These are phyloP conservation scores for Thuja plicata DNA, from an alignment of 83 land plant species.

Conservation along the genomic window DNA sequence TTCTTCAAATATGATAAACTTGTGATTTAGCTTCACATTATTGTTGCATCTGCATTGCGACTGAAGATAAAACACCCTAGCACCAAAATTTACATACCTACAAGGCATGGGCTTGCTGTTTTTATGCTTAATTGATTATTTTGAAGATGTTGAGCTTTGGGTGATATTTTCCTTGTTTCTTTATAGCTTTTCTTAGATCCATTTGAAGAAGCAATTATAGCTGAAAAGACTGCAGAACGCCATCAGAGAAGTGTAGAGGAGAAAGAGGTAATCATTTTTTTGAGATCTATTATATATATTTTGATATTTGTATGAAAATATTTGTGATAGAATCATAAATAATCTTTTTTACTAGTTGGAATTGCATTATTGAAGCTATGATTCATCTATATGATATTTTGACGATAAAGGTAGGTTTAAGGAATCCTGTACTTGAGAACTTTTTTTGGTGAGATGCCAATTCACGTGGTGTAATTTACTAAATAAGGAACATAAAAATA, in stretches of 20 bases:
- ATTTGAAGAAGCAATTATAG: constrained; percentile 75
- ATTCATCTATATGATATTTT: background rate
- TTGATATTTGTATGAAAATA: background rate
- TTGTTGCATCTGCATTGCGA: background rate
- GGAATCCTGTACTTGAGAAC: background rate
- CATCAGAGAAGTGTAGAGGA: constrained; percentile 77
- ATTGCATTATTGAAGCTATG: background rate
- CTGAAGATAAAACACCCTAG: background rate
- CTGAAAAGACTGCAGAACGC: constrained; percentile 61
- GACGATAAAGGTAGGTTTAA: background rate
- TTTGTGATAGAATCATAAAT: background rate
- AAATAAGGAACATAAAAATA: background rate
- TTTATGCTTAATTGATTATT: background rate
- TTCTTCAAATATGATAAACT: background rate
- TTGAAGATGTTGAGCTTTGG: background rate
- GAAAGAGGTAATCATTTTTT: constrained; percentile 51
- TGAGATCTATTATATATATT: background rate
- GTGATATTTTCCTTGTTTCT: constrained; percentile 4
- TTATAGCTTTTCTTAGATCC: constrained; percentile 76
- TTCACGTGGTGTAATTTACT: background rate
- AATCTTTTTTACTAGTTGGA: background rate
- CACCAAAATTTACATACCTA: background rate
- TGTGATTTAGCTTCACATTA: background rate
- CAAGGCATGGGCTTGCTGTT: background rate
- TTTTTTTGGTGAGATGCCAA: background rate